Base-by-base conservation (phyloP, 805 yeast species). In the Clavispora phyllophila region DNA sequence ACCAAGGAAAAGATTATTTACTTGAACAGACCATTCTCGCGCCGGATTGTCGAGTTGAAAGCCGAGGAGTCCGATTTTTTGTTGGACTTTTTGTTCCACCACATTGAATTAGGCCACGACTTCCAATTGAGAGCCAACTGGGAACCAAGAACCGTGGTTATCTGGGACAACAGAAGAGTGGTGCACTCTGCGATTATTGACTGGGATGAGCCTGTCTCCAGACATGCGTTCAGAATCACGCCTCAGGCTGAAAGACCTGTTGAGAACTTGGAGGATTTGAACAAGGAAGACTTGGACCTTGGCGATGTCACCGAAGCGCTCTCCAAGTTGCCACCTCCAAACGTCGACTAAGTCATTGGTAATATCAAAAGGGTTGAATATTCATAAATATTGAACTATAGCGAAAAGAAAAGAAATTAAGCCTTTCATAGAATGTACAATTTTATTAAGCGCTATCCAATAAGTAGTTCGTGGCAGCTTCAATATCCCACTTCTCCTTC, bases 401-500 rank as follows among this genome's bases (percentile, higher is more conserved):
- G n/a, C n/a, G n/a, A n/a, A n/a, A n/a, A n/a, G n/a, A n/a, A n/a
- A 20, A 29, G 19, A 29, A 5, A 7, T 14, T 7, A 29, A 14
- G 19, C 23, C 15, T 19, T 20, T 14, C 12, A 15, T 15, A 18
- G 12, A 9, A 23, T 23, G 19, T 28, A 18, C 36, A 24, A 43
- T 6, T 14, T 17, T 9, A 12, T 53, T 48, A 81, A 40, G 87
- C 86, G 46, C 79, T 72, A 57, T 89, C 97, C 49, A 89, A 68
- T 49, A 90, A 68, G 56, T 72, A 81, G 60, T 90, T 90, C 1
- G 96, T 86, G n/a, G 98, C 96, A 43, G 82, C 82, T 49, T 83
- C 89, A 43, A 89, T 63, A 56, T 85, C 78, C 87, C 91, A 86
- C 45, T 79, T 70, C 51, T 82, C 81, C 56, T 67, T 73, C 52